These are phyloP conservation scores for Candida michaelii DNA, from an alignment of 805 yeast genomes.

Conservation along the genomic window DNA sequence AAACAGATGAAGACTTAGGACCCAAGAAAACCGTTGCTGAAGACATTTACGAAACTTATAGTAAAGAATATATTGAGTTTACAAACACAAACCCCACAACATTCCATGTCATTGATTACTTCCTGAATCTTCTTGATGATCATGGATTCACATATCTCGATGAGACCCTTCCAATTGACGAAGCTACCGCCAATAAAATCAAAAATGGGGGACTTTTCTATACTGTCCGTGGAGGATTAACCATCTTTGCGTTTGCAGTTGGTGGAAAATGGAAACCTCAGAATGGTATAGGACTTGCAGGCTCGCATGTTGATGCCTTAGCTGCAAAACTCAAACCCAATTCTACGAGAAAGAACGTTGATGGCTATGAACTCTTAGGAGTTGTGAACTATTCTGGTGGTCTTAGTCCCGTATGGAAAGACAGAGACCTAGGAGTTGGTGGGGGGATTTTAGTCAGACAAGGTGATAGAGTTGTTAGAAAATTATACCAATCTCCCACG, in stretches of 20 bases:
- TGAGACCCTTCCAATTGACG: slow-evolving; percentile 49
- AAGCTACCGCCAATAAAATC: not conserved
- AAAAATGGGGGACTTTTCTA: slow-evolving; percentile 54
- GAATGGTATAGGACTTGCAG: slow-evolving; percentile 67
- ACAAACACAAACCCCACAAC: slow-evolving; percentile 73
- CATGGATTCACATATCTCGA: slow-evolving; percentile 65
- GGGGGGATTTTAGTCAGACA: slow-evolving; percentile 65
- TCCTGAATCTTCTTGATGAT: slow-evolving; percentile 47
- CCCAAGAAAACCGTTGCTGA: not conserved
- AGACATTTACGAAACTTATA: not conserved
- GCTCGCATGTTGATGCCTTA: slow-evolving; percentile 75
- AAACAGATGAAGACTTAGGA: not conserved
- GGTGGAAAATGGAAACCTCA: slow-evolving; percentile 67
- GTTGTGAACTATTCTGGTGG: slow-evolving; percentile 85
- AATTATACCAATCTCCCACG: slow-evolving; percentile 56
- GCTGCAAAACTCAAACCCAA: slow-evolving; percentile 70
- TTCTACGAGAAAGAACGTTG: slow-evolving; percentile 58
- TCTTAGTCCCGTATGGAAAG: slow-evolving; percentile 67
- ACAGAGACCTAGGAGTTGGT: slow-evolving; percentile 82
- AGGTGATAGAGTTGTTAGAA: slow-evolving; percentile 36
- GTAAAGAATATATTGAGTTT: slow-evolving; percentile 63
- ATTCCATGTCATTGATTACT: slow-evolving; percentile 63
- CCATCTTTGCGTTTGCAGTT: slow-evolving; percentile 66
- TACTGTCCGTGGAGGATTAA: slow-evolving; percentile 67
- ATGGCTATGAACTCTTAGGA: slow-evolving; percentile 77